A percentile compares a stretch with the other conserved stretches of the same genome.
phyloP scores from a whole-genome alignment of 83 land plant species.

The Picea abies region DNA sequence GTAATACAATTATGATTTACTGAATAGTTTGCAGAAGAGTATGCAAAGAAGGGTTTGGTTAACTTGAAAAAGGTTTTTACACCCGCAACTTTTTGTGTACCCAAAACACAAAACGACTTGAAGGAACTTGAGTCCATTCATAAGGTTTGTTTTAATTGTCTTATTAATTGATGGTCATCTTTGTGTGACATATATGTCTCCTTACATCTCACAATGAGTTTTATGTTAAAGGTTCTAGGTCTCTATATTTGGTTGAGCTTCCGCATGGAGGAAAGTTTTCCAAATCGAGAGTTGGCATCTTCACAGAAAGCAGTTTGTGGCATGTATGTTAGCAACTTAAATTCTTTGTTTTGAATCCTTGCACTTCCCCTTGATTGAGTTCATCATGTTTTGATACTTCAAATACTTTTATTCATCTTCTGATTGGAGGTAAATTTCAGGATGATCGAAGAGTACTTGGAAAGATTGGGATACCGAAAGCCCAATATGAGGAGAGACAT shows the following conservation, averaged over 20 bases:
- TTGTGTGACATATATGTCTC: neutral
- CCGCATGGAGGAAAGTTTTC: constrained; percentile 75
- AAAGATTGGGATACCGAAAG: constrained; percentile 42
- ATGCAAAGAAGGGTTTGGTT: constrained; percentile 61
- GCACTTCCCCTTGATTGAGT: neutral
- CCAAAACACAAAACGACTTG: constrained; percentile 52
- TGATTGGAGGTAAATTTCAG: constrained; percentile 20
- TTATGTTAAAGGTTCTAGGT: constrained; percentile 64
- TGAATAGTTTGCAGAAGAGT: constrained; percentile 70
- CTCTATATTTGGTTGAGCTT: constrained; percentile 91
- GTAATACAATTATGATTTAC: neutral
- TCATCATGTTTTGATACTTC: neutral
- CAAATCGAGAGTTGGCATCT: constrained; percentile 69
- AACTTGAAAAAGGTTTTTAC: constrained; percentile 61
- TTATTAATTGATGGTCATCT: neutral
- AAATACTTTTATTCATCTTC: neutral
- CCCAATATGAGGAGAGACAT: no score
- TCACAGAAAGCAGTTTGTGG: constrained; percentile 81
- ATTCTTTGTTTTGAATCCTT: neutral
- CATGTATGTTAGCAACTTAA: constrained; percentile 41
- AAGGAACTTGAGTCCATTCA: constrained; percentile 84
- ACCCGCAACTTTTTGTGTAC: constrained; percentile 64
- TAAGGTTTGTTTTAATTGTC: constrained; percentile 46
- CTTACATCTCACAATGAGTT: neutral
- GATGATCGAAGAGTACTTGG: constrained; percentile 71